Base-by-base conservation (phyloP, 2,329 filamentous ascomycete genomes). In the Parafenestella ontariensis region DNA sequence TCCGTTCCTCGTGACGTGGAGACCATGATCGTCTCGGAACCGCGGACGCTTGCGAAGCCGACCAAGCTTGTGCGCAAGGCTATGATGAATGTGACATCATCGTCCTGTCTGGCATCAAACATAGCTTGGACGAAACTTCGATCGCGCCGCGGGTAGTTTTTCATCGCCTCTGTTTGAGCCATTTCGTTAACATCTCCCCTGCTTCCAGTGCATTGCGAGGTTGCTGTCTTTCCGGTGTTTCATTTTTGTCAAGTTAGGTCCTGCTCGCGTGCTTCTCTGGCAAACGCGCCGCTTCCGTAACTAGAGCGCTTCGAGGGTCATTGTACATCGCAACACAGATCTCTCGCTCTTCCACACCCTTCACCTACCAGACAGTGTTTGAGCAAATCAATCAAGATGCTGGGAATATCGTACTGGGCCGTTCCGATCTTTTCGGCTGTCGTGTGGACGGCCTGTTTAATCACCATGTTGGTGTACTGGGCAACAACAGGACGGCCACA, bases 391-490 rank as follows among this genome's bases (percentile, higher is more conserved):
- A 13, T 42, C 49, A 66, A 24, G 50, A 74, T 75, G 72, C 70
- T 73, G 67, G 62, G 59, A 6, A 67, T 80, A 65, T 82, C 81
- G 56, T 84, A 79, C 55, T 82, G 80, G 89, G 76, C 89, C 53
- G 81, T 92, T 29, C 90, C 90, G 61, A 78, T 92, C 56, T 81
- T 92, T 62, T 87, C 89, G 43, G 84, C 86, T 61, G 50, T 72
- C 45, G 69, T 76, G 60, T 78, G 75, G 76, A 70, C 74, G 28
- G 83, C 81, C 57, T 91, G 87, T 72, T 82, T 93, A 15, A 80
- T 92, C 23, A 86, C 83, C 50, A 83, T 92, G 76, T 79, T 92
- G 53, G 80, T 89, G n/a, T 82, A 85, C 75, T 94, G 90, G 90
- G 76, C 83, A 56, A 72, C 85, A 34, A 76, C 85, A 64, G 74